Percentiles rank a stretch among this genome's conserved stretches.
phyloP scores from a whole-genome alignment of 2,329 filamentous ascomycete genomes.

The Periconia sp. region DNA sequence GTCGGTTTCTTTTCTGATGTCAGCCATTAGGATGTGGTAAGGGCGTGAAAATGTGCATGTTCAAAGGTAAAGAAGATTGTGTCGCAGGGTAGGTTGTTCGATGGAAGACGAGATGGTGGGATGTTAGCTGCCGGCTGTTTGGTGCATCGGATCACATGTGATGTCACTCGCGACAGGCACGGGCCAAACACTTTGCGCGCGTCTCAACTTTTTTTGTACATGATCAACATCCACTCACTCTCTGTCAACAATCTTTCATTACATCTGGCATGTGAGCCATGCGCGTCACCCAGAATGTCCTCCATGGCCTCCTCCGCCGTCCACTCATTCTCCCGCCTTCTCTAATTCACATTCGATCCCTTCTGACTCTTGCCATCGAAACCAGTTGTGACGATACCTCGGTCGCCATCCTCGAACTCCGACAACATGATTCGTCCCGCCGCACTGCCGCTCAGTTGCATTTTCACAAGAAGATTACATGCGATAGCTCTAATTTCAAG shows the following conservation, averaged over 20 bases:
- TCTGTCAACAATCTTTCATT: neutral
- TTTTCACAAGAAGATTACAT: constrained; percentile 80
- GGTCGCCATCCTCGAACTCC: constrained; percentile 75
- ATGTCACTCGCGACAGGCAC: neutral
- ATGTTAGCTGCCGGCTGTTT: neutral
- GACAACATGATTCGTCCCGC: constrained; percentile 7
- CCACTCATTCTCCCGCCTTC: neutral
- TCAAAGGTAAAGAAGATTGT: constrained; percentile 9
- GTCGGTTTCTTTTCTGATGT: constrained; percentile 49
- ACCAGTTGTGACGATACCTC: constrained; percentile 92
- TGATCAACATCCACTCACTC: neutral
- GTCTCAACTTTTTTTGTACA: neutral
- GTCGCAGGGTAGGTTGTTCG: neutral
- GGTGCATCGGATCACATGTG: neutral
- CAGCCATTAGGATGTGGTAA: constrained; percentile 40
- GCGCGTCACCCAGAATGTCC: constrained; percentile 16
- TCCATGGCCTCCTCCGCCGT: constrained; percentile 9
- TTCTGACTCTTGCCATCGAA: constrained; percentile 70
- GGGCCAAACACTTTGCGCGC: neutral
- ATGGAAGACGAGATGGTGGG: neutral
- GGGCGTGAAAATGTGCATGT: constrained; percentile 8
- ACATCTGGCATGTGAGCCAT: constrained; percentile 13
- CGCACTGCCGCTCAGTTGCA: constrained; percentile 58
- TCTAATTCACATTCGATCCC: constrained; percentile 17
- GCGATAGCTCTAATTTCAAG: constrained; percentile 71